These are phyloP conservation scores for Purpureocillium lavendulum DNA, from an alignment of 2,329 filamentous ascomycete genomes.

Conservation along the genomic window DNA sequence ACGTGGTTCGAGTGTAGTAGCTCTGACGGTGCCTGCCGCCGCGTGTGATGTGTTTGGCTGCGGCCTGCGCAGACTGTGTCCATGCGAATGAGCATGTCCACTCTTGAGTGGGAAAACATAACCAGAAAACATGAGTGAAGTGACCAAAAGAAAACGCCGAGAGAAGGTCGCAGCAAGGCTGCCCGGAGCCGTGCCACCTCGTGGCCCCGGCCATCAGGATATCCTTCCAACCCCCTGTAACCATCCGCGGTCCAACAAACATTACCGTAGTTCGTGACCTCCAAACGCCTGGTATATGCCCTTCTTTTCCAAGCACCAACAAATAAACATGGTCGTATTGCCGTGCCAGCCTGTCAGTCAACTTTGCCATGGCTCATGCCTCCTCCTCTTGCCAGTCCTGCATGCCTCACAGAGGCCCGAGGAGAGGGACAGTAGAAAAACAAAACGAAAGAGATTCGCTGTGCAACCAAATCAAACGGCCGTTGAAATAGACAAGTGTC, in stretches of 20 bases:
- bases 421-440: too few species aligned
- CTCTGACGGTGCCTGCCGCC: conserved; percentile 8
- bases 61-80: conserved; percentile 5
- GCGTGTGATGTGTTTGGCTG: conserved; percentile 1
- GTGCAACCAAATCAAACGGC: too few species aligned
- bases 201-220: neutral
- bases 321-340: neutral
- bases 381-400: too few species aligned
- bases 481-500: too few species aligned
- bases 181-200: too few species aligned
- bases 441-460: too few species aligned
- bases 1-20: neutral
- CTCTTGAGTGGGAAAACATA: neutral
- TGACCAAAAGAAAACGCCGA: neutral
- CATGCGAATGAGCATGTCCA: neutral
- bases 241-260: conserved; percentile 1
- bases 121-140: neutral
- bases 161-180: too few species aligned
- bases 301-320: conserved; percentile 2
- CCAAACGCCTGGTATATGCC: conserved; percentile 9
- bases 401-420: too few species aligned
- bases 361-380: too few species aligned
- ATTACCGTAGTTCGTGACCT: conserved; percentile 6
- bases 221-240: neutral
- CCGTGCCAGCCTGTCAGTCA: too few species aligned